phyloP scores from a whole-genome alignment of 2,329 filamentous ascomycete species.

The Tolypocladium ovalisporum region DNA sequence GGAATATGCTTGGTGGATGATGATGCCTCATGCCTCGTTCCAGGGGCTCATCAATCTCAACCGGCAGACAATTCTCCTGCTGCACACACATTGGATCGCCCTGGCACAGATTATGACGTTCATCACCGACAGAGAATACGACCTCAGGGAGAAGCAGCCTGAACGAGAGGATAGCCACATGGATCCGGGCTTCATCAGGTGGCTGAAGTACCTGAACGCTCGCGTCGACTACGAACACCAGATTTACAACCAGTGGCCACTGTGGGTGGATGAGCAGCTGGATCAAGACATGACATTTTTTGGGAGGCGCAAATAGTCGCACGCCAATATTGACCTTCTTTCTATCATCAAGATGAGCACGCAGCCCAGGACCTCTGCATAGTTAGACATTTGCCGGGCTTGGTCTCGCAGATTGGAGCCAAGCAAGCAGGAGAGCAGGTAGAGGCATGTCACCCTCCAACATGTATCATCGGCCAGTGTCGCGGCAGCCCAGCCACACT shows the following conservation, averaged over 20 bases:
- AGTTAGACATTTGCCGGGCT: not conserved
- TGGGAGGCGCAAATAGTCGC: constrained; percentile 16
- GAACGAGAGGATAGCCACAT: constrained; percentile 10
- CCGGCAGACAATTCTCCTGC: constrained; percentile 34
- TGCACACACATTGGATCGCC: constrained; percentile 44
- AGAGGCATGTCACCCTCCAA: not conserved
- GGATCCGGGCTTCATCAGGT: constrained; percentile 35
- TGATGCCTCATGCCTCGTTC: constrained; percentile 41
- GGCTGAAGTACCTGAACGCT: constrained; percentile 39
- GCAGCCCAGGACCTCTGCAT: not conserved
- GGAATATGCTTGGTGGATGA: constrained; percentile 48
- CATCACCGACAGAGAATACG: constrained; percentile 31
- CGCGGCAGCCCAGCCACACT: not conserved
- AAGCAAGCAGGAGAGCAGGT: not conserved
- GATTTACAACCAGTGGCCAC: constrained; percentile 39
- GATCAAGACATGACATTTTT: constrained; percentile 34
- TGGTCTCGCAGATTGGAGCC: too few species aligned
- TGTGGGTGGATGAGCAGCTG: constrained; percentile 42
- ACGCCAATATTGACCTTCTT: not conserved
- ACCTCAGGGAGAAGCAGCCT: constrained; percentile 18
- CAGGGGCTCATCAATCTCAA: constrained; percentile 35
- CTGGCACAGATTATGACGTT: constrained; percentile 42
- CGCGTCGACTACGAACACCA: constrained; percentile 32
- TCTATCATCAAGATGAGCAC: too few species aligned
- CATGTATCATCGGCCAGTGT: not conserved